Percentiles rank a stretch among this genome's conserved stretches.
Conservation (phyloP, 2,329 filamentous ascomycete species). For the Orbilia brochopaga region DNA sequence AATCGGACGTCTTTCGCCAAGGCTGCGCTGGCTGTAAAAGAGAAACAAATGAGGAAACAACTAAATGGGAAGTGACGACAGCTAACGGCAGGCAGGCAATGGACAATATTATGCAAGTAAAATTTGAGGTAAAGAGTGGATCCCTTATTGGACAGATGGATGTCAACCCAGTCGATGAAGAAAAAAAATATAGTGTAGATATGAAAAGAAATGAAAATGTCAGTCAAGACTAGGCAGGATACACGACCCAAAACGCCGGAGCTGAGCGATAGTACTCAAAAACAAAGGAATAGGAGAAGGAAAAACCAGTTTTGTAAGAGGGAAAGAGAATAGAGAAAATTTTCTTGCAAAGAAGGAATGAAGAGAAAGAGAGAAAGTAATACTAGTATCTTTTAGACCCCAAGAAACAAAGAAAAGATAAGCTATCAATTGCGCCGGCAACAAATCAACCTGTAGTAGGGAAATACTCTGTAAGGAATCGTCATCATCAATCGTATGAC, state of each 20-base stretch:
- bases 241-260: slow-evolving; percentile 45
- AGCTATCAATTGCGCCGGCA: slow-evolving; percentile 41
- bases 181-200: background rate
- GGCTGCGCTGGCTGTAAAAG: background rate
- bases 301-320: slow-evolving; percentile 2
- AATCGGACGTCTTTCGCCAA: background rate
- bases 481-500: slow-evolving; percentile 48
- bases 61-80: background rate
- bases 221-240: slow-evolving; percentile 21
- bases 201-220: slow-evolving; percentile 5
- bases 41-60: slow-evolving; percentile 16
- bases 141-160: background rate
- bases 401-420: slow-evolving; percentile 9
- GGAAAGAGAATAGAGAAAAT: slow-evolving; percentile 5
- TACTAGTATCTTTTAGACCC: slow-evolving; percentile 17
- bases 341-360: slow-evolving; percentile 16
- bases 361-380: slow-evolving; percentile 5
- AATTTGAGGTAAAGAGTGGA: background rate
- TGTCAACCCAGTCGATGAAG: background rate
- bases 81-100: background rate
- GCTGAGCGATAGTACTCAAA: slow-evolving; percentile 35
- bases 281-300: slow-evolving; percentile 10
- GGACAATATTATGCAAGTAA: background rate
- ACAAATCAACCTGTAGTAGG: slow-evolving; percentile 4
- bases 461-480: slow-evolving; percentile 18